Percentiles rank a stretch among this genome's conserved stretches.
phyloP scores from a whole-genome alignment of 306 rosid species.

The Astragalus membranaceus region DNA sequence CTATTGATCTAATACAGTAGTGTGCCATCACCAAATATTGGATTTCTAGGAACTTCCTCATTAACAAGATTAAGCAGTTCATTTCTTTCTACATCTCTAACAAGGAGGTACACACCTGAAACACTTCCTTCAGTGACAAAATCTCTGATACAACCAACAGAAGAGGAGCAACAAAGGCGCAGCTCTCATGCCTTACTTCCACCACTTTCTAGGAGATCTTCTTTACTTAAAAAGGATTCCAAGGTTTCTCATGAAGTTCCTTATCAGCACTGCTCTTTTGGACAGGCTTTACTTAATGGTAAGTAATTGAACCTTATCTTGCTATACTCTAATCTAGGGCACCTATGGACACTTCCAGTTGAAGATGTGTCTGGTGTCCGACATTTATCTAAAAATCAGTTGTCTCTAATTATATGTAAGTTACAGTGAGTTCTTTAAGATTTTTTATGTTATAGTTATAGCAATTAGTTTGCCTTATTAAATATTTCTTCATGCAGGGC shows the following conservation, averaged over 20 bases:
- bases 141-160: constrained; percentile 43
- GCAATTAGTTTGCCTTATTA: constrained; percentile 15
- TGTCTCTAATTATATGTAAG: constrained; percentile 71
- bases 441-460: neutral
- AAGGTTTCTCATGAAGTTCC: constrained; percentile 67
- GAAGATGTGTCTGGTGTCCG: no score
- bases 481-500: constrained; percentile 49
- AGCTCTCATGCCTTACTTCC: constrained; percentile 66
- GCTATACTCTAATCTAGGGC: no score
- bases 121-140: constrained; percentile 45
- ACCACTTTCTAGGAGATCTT: constrained; percentile 49
- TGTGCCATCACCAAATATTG: constrained; percentile 81
- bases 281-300: constrained; percentile 89
- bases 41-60: constrained; percentile 77
- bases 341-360: no score
- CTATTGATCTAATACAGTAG: constrained; percentile 91
- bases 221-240: constrained; percentile 46
- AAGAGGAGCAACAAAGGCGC: constrained; percentile 47
- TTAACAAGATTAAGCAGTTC: constrained; percentile 86
- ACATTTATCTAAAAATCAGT: neutral
- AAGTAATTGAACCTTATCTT: neutral
- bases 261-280: constrained; percentile 59
- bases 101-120: constrained; percentile 96
- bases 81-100: constrained; percentile 75
- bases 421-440: neutral